Evolutionary conservation across 768 basidiomycete species (phyloP).

Genomic region (Hortiboletus campestris): DNA sequence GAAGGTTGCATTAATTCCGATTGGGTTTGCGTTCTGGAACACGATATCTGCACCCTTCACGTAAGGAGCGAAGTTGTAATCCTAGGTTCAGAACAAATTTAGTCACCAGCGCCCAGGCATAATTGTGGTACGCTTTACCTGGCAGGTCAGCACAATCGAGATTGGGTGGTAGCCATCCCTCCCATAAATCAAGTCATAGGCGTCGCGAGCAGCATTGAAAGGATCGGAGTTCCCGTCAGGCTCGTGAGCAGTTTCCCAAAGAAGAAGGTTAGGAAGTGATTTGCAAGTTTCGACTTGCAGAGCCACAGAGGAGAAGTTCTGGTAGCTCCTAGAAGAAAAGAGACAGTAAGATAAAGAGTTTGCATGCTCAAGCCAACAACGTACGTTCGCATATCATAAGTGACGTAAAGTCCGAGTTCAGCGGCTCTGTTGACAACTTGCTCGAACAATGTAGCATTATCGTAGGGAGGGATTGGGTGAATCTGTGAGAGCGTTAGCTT

Average conservation of each 20-base stretch:
- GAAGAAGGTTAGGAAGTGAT: conserved; percentile 61
- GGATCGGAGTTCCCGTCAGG: conserved; percentile 70
- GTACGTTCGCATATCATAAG: conserved; percentile 76
- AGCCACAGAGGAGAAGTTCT: conserved; percentile 57
- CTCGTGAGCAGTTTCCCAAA: conserved; percentile 75
- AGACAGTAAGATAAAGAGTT: background rate
- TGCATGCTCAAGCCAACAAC: conserved; percentile 1
- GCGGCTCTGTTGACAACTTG: conserved; percentile 18
- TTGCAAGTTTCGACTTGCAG: conserved; percentile 64
- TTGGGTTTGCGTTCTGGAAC: conserved; percentile 43
- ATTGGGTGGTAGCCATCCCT: conserved; percentile 60
- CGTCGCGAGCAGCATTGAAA: conserved; percentile 47
- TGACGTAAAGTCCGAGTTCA: conserved; percentile 48
- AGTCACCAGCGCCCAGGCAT: background rate
- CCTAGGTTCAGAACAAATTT: conserved; percentile 26
- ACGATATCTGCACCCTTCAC: conserved; percentile 66
- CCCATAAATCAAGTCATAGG: conserved; percentile 47
- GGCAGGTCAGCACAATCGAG: conserved; percentile 53
- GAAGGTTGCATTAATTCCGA: conserved; percentile 59
- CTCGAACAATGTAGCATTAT: conserved; percentile 43
- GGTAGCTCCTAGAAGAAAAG: conserved; percentile 45
- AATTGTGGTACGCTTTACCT: conserved; percentile 12
- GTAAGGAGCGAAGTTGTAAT: conserved; percentile 62
- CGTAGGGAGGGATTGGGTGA: conserved; percentile 70
- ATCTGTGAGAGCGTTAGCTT: conserved; percentile 43